phyloP scores from a whole-genome alignment of 2,329 filamentous ascomycete genomes.

The Thielaviopsis euricoi region DNA sequence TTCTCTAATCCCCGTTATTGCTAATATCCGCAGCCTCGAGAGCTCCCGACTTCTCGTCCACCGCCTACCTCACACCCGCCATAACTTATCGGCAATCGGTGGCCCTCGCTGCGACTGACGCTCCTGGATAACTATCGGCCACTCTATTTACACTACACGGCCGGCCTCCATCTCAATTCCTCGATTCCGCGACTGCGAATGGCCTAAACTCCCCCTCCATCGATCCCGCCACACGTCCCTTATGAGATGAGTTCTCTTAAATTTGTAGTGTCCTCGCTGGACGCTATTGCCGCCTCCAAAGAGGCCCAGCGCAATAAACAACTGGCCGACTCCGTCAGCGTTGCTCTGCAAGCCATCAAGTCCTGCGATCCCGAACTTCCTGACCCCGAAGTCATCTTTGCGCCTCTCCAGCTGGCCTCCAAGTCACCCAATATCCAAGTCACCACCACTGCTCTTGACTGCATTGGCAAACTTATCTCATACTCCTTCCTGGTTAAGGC shows the following conservation, averaged over 20 bases:
- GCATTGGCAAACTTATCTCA: slow-evolving; percentile 96
- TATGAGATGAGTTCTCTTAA: slow-evolving; percentile 68
- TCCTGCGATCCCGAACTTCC: slow-evolving; percentile 65
- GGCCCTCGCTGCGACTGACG: background rate
- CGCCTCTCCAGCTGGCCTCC: slow-evolving; percentile 76
- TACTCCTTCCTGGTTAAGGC: slow-evolving; percentile 77
- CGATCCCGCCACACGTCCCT: background rate
- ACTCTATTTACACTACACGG: too few species aligned
- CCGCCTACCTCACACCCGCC: background rate
- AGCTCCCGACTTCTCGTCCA: background rate
- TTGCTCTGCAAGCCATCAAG: slow-evolving; percentile 73
- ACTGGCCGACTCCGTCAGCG: slow-evolving; percentile 64
- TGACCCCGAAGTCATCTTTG: slow-evolving; percentile 82
- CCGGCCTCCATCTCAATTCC: background rate
- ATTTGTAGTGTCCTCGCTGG: slow-evolving; percentile 85
- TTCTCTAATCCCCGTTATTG: background rate
- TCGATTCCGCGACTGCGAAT: background rate
- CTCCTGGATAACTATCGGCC: background rate
- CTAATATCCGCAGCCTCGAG: background rate
- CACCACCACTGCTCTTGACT: slow-evolving; percentile 82
- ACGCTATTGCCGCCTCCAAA: slow-evolving; percentile 80
- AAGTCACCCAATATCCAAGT: slow-evolving; percentile 72
- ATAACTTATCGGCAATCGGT: background rate
- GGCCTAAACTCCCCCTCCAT: background rate
- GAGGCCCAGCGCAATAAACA: slow-evolving; percentile 79